Conservation (phyloP, 2,329 filamentous ascomycete species). For the Diaporthe sp. region DNA sequence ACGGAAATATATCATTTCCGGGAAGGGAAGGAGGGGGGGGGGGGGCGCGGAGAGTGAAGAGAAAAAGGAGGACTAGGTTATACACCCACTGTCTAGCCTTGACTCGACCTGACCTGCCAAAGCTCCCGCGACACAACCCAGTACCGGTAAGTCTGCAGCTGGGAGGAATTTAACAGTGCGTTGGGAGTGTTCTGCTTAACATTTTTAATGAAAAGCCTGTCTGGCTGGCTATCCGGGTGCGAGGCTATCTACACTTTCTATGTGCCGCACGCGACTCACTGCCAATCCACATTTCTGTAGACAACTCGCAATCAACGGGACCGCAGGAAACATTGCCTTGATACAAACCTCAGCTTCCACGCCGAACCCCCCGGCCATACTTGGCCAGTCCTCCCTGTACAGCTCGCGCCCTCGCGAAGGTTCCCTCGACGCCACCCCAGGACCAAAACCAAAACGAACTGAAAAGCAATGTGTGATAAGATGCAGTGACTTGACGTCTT, state of each 20-base stretch:
- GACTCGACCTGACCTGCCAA: not conserved
- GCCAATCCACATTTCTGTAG: not conserved
- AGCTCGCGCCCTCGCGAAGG: not conserved
- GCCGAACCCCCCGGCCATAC: not conserved
- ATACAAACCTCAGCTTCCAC: not conserved
- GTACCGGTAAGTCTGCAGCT: not conserved
- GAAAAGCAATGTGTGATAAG: not conserved
- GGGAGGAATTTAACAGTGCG: not conserved
- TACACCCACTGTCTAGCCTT: not conserved
- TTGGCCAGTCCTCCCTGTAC: not conserved
- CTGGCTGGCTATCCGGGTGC: not conserved
- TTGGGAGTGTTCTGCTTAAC: not conserved
- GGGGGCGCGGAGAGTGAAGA: too few relatives aligned
- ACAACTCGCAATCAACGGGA: not conserved
- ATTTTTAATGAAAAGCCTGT: not conserved
- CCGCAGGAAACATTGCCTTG: not conserved
- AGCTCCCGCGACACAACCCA: not conserved
- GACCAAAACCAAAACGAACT: not conserved
- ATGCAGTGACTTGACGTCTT: slow-evolving; percentile 31
- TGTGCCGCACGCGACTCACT: not conserved
- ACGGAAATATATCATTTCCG: not conserved
- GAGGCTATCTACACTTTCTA: not conserved
- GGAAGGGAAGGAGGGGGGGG: too few relatives aligned
- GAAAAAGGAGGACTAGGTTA: not conserved
- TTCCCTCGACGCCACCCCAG: not conserved